Evolutionary conservation across 306 rosid species (phyloP), one percentile per base, ranked within the genome.

Genomic region (Mimosa pudica): DNA sequence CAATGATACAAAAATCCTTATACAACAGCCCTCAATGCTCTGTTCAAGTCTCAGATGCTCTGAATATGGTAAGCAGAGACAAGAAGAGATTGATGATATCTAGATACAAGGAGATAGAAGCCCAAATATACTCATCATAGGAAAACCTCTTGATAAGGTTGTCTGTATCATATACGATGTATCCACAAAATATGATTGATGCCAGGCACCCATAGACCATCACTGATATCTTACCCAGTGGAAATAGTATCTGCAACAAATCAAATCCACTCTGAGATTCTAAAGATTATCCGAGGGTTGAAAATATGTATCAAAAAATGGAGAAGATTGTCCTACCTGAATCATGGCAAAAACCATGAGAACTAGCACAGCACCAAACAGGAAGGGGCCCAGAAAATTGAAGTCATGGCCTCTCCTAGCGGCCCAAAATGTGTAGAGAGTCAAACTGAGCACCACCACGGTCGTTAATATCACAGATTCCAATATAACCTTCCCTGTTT

Each of bases 351-450:
- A 94, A 62, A 86, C 76, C 10, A 94, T 5, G 30, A 94, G 95
- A 77, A 94, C 83, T 2, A 89, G 18, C 58, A 94, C 3, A 4
- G 97, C 92, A 10, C 95, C 95, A 3, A 86, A 83, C 80, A 94
- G 73, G 81, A 94, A 92, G 5, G 98, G 97, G 18, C 97, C 98
- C 10, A 94, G 90, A 73, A 92, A 94, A 78, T 66, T 89, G 87
- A 94, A 94, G 74, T 94, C 97, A 0, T 89, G 86, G 72, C 98
- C 98, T 79, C 88, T 92, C 80, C 54, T 94, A 57, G 93, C 97
- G 10, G 97, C 98, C 97, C 97, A 91, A 80, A 94, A 94, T 46
- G 98, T 91, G 89, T 94, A 94, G 13, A 94, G 75, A 38, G 98
- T 94, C 11, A 94, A 83, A 63, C 90, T 78, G 49, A 94, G 17